Conservation (phyloP, 768 basidiomycete genomes). For the Hypsizygus marmoreus region DNA sequence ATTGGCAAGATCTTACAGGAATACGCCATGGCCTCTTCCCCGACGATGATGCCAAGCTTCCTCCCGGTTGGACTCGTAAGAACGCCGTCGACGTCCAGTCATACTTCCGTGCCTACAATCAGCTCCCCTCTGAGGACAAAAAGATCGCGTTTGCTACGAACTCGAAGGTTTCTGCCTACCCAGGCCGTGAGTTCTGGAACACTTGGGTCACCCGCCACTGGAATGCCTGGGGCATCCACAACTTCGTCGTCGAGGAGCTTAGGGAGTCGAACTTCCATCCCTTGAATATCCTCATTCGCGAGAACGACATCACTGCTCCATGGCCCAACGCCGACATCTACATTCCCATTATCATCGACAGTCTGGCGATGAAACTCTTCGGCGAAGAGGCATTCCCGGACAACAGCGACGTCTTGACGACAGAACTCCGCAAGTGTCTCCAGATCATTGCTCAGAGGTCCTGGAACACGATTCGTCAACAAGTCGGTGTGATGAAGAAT, state of each 20-base stretch:
- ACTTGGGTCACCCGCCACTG: slow-evolving; percentile 12
- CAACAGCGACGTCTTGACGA: not conserved
- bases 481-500: not conserved
- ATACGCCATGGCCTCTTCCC: slow-evolving; percentile 24
- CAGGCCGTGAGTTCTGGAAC: slow-evolving; percentile 17
- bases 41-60: slow-evolving; percentile 16
- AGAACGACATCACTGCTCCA: not conserved
- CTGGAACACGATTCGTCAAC: slow-evolving; percentile 5
- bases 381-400: slow-evolving; percentile 7
- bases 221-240: slow-evolving; percentile 17
- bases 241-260: slow-evolving; percentile 9
- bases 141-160: slow-evolving; percentile 1
- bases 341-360: slow-evolving; percentile 9
- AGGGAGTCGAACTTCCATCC: slow-evolving; percentile 15
- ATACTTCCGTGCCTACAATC: slow-evolving; percentile 16
- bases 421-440: not conserved
- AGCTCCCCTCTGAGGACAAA: not conserved
- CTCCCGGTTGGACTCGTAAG: slow-evolving; percentile 13
- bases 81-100: slow-evolving; percentile 10
- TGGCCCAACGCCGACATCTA: slow-evolving; percentile 14
- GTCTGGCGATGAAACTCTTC: slow-evolving; percentile 8
- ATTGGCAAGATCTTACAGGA: slow-evolving; percentile 24
- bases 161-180: slow-evolving; percentile 4
- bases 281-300: slow-evolving; percentile 2
- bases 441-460: slow-evolving; percentile 1